These are phyloP conservation scores for Trametes maxima DNA, from an alignment of 768 basidiomycete species.

Conservation along the genomic window DNA sequence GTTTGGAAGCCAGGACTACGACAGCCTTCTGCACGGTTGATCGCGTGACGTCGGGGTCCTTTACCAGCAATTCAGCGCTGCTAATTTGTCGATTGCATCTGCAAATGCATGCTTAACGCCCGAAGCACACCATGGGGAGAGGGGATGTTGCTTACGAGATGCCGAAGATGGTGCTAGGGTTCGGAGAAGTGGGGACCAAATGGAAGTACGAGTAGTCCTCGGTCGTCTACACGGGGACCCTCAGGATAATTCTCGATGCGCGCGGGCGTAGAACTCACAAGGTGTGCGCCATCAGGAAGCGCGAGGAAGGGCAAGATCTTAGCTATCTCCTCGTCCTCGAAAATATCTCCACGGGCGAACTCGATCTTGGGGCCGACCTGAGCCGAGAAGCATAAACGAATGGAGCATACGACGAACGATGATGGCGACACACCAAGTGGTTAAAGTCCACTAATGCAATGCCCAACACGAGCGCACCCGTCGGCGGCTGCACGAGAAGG, in stretches of 20 bases:
- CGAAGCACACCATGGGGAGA: too few relatives aligned
- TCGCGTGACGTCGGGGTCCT: slow-evolving; percentile 85
- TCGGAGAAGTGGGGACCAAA: slow-evolving; percentile 68
- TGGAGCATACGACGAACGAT: background rate
- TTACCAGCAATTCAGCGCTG: slow-evolving; percentile 73
- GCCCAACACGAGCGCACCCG: slow-evolving; percentile 73
- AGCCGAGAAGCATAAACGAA: background rate
- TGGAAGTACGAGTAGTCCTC: slow-evolving; percentile 99
- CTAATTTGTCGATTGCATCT: slow-evolving; percentile 97
- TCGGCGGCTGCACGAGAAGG: slow-evolving; percentile 61
- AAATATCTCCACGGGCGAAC: slow-evolving; percentile 74
- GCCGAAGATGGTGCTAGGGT: slow-evolving; percentile 86
- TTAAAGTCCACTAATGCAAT: slow-evolving; percentile 96
- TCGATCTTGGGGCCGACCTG: slow-evolving; percentile 94
- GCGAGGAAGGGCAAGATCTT: slow-evolving; percentile 94
- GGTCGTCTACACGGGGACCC: slow-evolving; percentile 52
- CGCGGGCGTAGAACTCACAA: slow-evolving; percentile 52
- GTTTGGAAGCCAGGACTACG: slow-evolving; percentile 88
- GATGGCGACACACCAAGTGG: slow-evolving; percentile 66
- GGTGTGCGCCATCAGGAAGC: slow-evolving; percentile 94
- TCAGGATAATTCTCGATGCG: slow-evolving; percentile 16
- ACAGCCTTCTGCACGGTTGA: slow-evolving; percentile 98
- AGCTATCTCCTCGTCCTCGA: slow-evolving; percentile 81
- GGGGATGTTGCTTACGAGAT: slow-evolving; percentile 70
- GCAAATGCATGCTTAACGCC: background rate